These are phyloP conservation scores for Macrotyloma uniflorum DNA, from an alignment of 306 rosid genomes.

Conservation along the genomic window DNA sequence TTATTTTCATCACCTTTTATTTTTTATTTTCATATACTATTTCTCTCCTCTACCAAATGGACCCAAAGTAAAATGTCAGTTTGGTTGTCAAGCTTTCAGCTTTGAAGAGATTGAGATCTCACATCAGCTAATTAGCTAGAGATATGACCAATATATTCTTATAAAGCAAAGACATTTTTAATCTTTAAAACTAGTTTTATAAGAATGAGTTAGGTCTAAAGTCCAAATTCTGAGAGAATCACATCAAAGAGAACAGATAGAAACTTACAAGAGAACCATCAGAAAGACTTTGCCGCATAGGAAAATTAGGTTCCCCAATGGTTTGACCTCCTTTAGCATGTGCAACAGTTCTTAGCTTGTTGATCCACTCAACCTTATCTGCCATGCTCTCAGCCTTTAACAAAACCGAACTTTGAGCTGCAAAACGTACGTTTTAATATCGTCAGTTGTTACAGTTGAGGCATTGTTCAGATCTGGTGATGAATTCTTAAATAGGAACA, in stretches of 20 bases:
- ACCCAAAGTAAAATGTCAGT: background rate
- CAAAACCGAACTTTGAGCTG: constrained; percentile 65
- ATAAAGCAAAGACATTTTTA: background rate
- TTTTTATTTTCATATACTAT: no score
- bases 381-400: constrained; percentile 62
- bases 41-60: no score
- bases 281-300: constrained; percentile 62
- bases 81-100: background rate
- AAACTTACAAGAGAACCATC: constrained; percentile 63
- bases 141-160: background rate
- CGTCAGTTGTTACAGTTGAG: constrained; percentile 2
- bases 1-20: no score
- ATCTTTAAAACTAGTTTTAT: background rate
- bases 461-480: constrained; percentile 34
- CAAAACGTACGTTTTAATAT: constrained; percentile 37
- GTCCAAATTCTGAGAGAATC: background rate
- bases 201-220: background rate
- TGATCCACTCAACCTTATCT: constrained; percentile 65
- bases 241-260: constrained; percentile 23
- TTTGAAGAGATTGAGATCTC: background rate
- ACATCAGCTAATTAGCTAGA: background rate
- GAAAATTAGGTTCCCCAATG: constrained; percentile 49
- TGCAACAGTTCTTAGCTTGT: constrained; percentile 52
- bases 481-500: background rate
- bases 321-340: constrained; percentile 53